These are phyloP conservation scores for Leishmania lainsoni DNA, from an alignment of 208 protist genomes.

Conservation along the genomic window DNA sequence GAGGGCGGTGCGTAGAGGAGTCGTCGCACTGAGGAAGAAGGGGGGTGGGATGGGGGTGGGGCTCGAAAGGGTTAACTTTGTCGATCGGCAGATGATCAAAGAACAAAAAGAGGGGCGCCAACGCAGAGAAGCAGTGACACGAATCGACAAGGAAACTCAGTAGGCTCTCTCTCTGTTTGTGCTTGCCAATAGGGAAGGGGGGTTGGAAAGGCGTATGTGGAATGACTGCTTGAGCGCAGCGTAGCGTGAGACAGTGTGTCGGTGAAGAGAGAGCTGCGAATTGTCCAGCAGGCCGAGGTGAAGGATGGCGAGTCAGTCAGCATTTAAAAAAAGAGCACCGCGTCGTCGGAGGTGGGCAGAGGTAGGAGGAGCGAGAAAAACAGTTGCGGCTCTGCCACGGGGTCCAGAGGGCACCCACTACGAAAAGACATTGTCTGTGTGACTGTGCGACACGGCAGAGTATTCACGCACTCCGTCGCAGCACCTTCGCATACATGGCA, in stretches of 20 bases:
- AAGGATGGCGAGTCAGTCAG: neutral
- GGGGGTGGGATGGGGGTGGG: neutral
- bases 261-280: neutral
- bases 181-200: neutral
- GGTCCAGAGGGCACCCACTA: neutral
- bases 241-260: neutral
- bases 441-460: neutral
- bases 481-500: neutral
- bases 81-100: neutral
- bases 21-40: neutral
- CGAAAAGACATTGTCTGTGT: neutral
- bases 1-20: neutral
- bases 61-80: neutral
- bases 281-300: neutral
- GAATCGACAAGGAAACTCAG: neutral
- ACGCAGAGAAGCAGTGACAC: neutral
- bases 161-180: neutral
- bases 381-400: neutral
- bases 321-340: neutral
- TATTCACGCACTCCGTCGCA: neutral
- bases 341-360: neutral
- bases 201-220: neutral
- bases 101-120: neutral
- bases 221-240: neutral
- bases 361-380: neutral